These are phyloP conservation scores for Phytophthora nicotianae DNA, from an alignment of 352 stramenopile species.

Conservation along the genomic window DNA sequence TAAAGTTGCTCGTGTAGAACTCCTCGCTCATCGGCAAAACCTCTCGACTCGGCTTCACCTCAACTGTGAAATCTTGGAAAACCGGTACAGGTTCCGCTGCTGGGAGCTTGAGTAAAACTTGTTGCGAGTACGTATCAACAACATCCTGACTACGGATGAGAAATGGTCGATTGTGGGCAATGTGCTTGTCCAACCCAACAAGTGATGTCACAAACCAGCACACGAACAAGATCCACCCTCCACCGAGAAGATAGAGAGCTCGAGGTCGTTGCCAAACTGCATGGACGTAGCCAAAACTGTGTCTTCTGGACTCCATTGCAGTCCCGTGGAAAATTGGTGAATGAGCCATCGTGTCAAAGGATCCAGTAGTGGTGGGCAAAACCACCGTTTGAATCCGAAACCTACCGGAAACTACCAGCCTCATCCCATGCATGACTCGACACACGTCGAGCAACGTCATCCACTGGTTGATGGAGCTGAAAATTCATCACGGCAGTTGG, in stretches of 20 bases:
- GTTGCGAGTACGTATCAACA: constrained; percentile 17
- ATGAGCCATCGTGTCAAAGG: constrained; percentile 4
- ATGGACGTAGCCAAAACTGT: constrained; percentile 3
- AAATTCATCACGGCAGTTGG: constrained; percentile 13
- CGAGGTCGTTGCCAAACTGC: constrained; percentile 14
- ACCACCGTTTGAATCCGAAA: constrained; percentile 15
- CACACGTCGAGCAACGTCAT: constrained; percentile 14
- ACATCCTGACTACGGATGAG: constrained; percentile 22
- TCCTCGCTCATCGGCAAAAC: constrained; percentile 43
- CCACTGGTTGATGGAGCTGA: background rate
- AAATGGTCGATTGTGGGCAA: constrained; percentile 7
- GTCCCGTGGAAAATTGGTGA: constrained; percentile 17
- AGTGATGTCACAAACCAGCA: constrained; percentile 37
- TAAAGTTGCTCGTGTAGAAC: constrained; percentile 52
- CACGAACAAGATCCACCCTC: constrained; percentile 33
- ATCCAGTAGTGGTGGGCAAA: background rate
- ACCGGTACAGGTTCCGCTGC: constrained; percentile 6
- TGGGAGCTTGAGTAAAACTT: constrained; percentile 31
- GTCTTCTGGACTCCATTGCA: constrained; percentile 26
- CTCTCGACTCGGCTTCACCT: constrained; percentile 28
- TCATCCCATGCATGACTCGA: constrained; percentile 16
- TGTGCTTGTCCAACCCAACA: constrained; percentile 15
- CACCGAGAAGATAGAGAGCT: constrained; percentile 28
- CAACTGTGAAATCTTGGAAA: constrained; percentile 15
- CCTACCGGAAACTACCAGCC: constrained; percentile 22